Conservation (phyloP, 352 stramenopile species). For the Globisporangium spinosum region DNA sequence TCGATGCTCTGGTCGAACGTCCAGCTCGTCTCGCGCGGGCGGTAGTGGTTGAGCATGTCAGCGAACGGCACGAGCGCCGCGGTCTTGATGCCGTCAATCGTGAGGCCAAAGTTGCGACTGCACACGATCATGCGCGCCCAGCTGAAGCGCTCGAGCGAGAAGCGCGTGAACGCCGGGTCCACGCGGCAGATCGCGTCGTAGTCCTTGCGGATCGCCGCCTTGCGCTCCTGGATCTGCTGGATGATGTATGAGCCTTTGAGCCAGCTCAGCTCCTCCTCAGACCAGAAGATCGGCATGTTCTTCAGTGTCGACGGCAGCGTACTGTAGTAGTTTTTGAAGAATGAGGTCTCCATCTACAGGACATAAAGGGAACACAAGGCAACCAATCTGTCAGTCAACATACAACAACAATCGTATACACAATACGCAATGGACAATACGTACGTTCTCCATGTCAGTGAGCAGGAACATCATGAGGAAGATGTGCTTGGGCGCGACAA, state of each 20-base stretch:
- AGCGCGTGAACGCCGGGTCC: slow-evolving; percentile 89
- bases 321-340: slow-evolving; percentile 96
- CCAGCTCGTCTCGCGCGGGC: slow-evolving; percentile 96
- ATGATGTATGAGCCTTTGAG: slow-evolving; percentile 92
- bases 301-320: slow-evolving; percentile 93
- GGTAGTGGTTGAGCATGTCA: slow-evolving; percentile 99
- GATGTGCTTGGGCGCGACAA: slow-evolving; percentile 99
- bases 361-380: neutral
- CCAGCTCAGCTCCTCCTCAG: slow-evolving; percentile 89
- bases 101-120: slow-evolving; percentile 97
- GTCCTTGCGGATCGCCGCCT: slow-evolving; percentile 95
- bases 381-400: neutral
- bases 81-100: slow-evolving; percentile 96
- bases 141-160: slow-evolving; percentile 96
- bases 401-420: neutral
- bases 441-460: slow-evolving; percentile 92
- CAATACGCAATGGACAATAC: slow-evolving; percentile 8
- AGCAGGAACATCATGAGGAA: slow-evolving; percentile 99
- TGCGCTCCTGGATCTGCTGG: slow-evolving; percentile 94
- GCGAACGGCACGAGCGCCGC: slow-evolving; percentile 97
- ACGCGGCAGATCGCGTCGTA: slow-evolving; percentile 95
- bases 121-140: slow-evolving; percentile 99
- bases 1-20: slow-evolving; percentile 84
- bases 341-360: slow-evolving; percentile 61
- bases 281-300: slow-evolving; percentile 99